These are phyloP conservation scores for Kurtzmaniella natalensis DNA, from an alignment of 1,139 yeast genomes.

Conservation along the genomic window DNA sequence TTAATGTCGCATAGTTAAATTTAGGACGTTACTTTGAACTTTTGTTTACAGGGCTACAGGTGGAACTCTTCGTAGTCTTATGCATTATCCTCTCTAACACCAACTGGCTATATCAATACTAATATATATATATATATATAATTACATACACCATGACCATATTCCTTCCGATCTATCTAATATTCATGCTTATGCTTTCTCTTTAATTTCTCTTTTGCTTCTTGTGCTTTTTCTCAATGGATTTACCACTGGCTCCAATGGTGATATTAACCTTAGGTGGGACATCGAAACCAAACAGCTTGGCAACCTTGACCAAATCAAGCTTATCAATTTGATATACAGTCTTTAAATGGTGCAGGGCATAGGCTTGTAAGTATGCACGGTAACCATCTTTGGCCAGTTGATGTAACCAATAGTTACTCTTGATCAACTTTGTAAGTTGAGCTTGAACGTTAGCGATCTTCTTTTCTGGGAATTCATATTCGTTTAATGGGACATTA, in stretches of 20 bases:
- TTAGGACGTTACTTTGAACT: no score
- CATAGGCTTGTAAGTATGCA: slow-evolving; percentile 93
- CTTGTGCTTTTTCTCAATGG: slow-evolving; percentile 47
- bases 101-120: no score
- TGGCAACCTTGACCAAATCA: slow-evolving; percentile 91
- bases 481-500: slow-evolving; percentile 94
- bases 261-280: slow-evolving; percentile 98
- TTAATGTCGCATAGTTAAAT: no score
- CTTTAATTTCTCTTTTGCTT: slow-evolving; percentile 38
- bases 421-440: slow-evolving; percentile 82
- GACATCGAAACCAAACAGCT: slow-evolving; percentile 87
- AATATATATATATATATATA: no score
- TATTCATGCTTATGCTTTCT: no score
- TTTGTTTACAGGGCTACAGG: no score
- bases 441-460: slow-evolving; percentile 96
- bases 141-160: no score
- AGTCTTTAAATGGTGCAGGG: slow-evolving; percentile 92
- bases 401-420: slow-evolving; percentile 91
- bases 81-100: no score
- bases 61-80: no score
- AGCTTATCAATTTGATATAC: slow-evolving; percentile 94
- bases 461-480: slow-evolving; percentile 89
- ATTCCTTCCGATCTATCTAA: no score
- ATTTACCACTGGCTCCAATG: slow-evolving; percentile 86
- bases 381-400: slow-evolving; percentile 97